These are phyloP conservation scores for Pleoardoris graminearum DNA, from an alignment of 2,329 filamentous ascomycete genomes.

Conservation along the genomic window DNA sequence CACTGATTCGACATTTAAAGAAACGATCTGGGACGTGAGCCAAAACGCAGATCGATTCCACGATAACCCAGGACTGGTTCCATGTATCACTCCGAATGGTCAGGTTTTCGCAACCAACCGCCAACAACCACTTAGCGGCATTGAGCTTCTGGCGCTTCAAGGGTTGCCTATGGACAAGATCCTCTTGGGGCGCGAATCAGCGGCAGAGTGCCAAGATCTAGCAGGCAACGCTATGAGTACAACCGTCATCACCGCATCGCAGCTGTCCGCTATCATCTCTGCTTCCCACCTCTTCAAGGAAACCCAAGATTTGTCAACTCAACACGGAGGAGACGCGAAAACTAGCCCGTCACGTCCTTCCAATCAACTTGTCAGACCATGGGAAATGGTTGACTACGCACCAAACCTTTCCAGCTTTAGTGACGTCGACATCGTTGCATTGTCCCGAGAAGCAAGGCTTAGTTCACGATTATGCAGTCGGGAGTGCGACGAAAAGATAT, in stretches of 20 bases:
- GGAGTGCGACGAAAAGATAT: background rate
- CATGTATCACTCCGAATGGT: conserved; percentile 70
- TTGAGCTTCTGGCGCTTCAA: conserved; percentile 67
- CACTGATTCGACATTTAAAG: conserved; percentile 63
- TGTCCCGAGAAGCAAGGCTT: background rate
- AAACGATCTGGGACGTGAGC: conserved; percentile 62
- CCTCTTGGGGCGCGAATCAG: conserved; percentile 64
- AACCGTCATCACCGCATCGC: conserved; percentile 47
- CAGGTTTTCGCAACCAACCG: conserved; percentile 64
- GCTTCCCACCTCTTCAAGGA: conserved; percentile 20
- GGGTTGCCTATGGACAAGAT: conserved; percentile 66
- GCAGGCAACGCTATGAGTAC: conserved; percentile 63
- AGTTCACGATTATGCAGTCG: conserved; percentile 1
- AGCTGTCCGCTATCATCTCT: conserved; percentile 61
- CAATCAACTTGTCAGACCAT: background rate
- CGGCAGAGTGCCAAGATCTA: conserved; percentile 65
- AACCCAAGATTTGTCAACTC: background rate
- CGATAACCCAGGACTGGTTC: conserved; percentile 60
- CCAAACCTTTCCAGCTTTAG: background rate
- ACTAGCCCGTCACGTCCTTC: conserved; percentile 4
- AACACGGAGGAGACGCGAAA: background rate
- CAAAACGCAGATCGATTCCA: conserved; percentile 70
- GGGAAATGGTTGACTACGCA: background rate
- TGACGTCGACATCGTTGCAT: background rate
- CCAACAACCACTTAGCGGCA: conserved; percentile 63